Conservation (phyloP, 2,329 filamentous ascomycete species). For the Aspergillus texensis region DNA sequence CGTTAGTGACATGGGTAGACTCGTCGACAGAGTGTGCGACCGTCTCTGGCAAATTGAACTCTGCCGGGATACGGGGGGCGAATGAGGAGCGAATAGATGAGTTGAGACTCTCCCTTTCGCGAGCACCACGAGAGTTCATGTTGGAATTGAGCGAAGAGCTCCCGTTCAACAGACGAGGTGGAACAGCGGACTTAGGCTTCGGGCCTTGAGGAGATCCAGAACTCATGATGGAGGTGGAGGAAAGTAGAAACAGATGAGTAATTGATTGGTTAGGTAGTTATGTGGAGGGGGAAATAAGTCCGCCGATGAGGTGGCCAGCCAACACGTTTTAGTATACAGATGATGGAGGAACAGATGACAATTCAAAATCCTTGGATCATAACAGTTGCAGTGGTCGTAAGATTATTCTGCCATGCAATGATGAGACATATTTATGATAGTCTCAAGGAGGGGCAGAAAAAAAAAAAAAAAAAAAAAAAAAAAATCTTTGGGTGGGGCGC, state of each 20-base stretch:
- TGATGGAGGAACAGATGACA: background rate
- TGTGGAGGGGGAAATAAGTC: background rate
- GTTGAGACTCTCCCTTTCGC: conserved; percentile 60
- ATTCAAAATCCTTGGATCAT: background rate
- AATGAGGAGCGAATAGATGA: conserved; percentile 63
- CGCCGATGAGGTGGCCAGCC: background rate
- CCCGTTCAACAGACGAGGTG: conserved; percentile 61
- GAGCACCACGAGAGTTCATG: conserved; percentile 52
- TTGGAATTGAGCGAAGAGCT: conserved; percentile 54
- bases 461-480: conserved; percentile 8
- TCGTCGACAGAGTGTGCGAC: conserved; percentile 20
- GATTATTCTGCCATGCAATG: background rate
- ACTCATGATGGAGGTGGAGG: conserved; percentile 44
- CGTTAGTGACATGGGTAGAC: conserved; percentile 21
- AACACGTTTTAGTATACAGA: background rate
- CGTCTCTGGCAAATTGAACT: conserved; percentile 31
- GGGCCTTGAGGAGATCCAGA: conserved; percentile 43
- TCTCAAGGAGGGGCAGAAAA: background rate
- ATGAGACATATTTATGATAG: background rate
- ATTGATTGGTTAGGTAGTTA: background rate
- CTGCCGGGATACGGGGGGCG: conserved; percentile 40
- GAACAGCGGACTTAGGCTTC: conserved; percentile 57
- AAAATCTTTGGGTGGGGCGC: no score
- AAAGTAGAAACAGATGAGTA: background rate
- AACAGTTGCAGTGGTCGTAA: background rate